Evolutionary conservation across 2,329 filamentous ascomycete species (phyloP).

Genomic region (Zasmidium citrigriseum): DNA sequence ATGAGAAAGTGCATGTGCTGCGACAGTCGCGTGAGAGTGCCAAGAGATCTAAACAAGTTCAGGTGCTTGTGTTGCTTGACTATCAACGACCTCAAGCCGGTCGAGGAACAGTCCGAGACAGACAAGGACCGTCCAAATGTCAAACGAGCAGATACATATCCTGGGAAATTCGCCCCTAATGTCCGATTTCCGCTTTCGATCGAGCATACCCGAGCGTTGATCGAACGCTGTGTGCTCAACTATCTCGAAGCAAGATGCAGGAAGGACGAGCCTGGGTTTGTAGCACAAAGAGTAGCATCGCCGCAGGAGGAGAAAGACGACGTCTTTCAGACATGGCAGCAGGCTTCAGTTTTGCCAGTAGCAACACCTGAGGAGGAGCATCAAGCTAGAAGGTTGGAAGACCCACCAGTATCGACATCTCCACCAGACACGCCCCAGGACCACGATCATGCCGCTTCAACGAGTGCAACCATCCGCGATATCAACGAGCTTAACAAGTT

Average conservation of each 20-base stretch:
- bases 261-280: conserved; percentile 10
- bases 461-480: conserved; percentile 28
- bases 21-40: conserved; percentile 77
- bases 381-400: conserved; percentile 15
- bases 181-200: conserved; percentile 54
- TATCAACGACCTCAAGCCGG: conserved; percentile 70
- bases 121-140: conserved; percentile 18
- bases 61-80: conserved; percentile 82
- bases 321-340: conserved; percentile 13
- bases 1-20: conserved; percentile 85
- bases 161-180: conserved; percentile 14
- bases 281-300: not conserved
- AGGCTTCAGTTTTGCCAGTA: not conserved
- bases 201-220: conserved; percentile 60
- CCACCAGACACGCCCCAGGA: conserved; percentile 23
- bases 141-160: conserved; percentile 20
- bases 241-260: conserved; percentile 47
- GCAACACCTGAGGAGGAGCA: conserved; percentile 5
- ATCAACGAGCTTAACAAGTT: conserved; percentile 29
- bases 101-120: conserved; percentile 23
- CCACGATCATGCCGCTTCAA: not conserved
- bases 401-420: conserved; percentile 28
- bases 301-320: conserved; percentile 15
- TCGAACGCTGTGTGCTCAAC: conserved; percentile 55
- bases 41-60: conserved; percentile 70